Conservation (phyloP, 1,284 basidiomycete species). For the Inonotus obliquus region DNA sequence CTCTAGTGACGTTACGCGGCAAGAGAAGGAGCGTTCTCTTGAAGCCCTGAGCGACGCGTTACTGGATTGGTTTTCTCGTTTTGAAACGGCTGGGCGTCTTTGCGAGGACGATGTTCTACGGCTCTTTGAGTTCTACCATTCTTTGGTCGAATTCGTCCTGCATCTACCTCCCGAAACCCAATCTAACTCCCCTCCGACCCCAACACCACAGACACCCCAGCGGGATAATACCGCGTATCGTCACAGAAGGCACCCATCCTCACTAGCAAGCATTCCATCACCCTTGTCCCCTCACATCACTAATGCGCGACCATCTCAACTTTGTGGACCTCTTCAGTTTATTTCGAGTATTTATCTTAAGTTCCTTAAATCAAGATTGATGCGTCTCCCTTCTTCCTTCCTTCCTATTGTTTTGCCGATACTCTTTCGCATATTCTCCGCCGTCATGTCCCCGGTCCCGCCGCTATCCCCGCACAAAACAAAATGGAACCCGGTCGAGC, state of each 20-base stretch:
- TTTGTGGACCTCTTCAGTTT: slow-evolving; percentile 50
- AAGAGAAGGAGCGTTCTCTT: slow-evolving; percentile 58
- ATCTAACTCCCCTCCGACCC: slow-evolving; percentile 25
- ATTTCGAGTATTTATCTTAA: slow-evolving; percentile 58
- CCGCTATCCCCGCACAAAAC: slow-evolving; percentile 42
- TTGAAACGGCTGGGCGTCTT: slow-evolving; percentile 52
- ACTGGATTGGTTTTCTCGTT: slow-evolving; percentile 41
- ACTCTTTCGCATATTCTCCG: slow-evolving; percentile 64
- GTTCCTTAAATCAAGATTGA: slow-evolving; percentile 55
- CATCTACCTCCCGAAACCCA: slow-evolving; percentile 33
- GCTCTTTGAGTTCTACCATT: slow-evolving; percentile 53
- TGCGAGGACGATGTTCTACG: slow-evolving; percentile 49
- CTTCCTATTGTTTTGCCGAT: slow-evolving; percentile 57
- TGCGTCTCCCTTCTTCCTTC: slow-evolving; percentile 48
- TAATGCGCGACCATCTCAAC: slow-evolving; percentile 27
- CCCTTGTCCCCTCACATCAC: slow-evolving; percentile 26
- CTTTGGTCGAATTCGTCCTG: slow-evolving; percentile 51
- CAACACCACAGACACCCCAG: slow-evolving; percentile 27
- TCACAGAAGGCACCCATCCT: slow-evolving; percentile 56
- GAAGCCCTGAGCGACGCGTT: slow-evolving; percentile 55
- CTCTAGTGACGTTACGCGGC: slow-evolving; percentile 37
- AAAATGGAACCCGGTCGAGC: slow-evolving; percentile 36
- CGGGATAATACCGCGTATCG: slow-evolving; percentile 25
- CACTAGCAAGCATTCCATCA: slow-evolving; percentile 36
- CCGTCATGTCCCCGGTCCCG: slow-evolving; percentile 58